A percentile compares a stretch with the other conserved stretches of the same genome.
Evolutionary conservation across 139 green algal genomes (phyloP).

Genomic region (Chlorella sp.): DNA sequence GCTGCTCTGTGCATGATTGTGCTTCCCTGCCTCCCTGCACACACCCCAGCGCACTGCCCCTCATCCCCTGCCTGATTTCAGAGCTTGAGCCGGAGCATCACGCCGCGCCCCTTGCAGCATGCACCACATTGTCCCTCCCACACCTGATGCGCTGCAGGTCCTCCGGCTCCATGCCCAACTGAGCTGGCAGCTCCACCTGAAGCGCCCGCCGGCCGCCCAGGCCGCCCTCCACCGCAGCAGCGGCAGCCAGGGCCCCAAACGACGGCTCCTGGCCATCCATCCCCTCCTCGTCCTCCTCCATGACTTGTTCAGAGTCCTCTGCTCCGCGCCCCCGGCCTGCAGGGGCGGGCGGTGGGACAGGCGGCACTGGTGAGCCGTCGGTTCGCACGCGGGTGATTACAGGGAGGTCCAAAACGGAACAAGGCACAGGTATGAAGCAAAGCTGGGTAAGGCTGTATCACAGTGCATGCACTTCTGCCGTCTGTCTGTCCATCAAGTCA

Average conservation of each 20-base stretch:
- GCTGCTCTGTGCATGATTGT: neutral
- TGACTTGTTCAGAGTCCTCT: neutral
- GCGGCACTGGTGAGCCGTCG: neutral
- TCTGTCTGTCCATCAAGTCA: too few species aligned
- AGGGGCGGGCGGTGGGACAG: neutral
- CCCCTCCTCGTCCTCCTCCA: neutral
- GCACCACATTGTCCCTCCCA: neutral
- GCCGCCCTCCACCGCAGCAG: neutral
- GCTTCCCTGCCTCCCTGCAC: neutral
- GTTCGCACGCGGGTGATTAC: neutral
- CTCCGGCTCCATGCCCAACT: slow-evolving; percentile 67
- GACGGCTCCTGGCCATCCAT: slow-evolving; percentile 16
- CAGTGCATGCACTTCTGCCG: too few species aligned
- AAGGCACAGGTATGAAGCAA: neutral
- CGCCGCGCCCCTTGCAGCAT: too few species aligned
- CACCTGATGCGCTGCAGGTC: slow-evolving; percentile 59
- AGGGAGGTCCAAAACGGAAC: neutral
- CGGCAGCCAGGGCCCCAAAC: neutral
- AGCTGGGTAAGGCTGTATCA: too few species aligned
- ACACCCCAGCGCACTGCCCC: too few species aligned
- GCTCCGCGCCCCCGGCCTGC: slow-evolving; percentile 17
- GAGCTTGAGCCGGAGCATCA: too few species aligned
- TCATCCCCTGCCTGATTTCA: too few species aligned
- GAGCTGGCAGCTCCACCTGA: slow-evolving; percentile 65
- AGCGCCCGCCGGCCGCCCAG: slow-evolving; percentile 44